phyloP scores from a whole-genome alignment of 1,139 yeast genomes.

The Candida smagusa region DNA sequence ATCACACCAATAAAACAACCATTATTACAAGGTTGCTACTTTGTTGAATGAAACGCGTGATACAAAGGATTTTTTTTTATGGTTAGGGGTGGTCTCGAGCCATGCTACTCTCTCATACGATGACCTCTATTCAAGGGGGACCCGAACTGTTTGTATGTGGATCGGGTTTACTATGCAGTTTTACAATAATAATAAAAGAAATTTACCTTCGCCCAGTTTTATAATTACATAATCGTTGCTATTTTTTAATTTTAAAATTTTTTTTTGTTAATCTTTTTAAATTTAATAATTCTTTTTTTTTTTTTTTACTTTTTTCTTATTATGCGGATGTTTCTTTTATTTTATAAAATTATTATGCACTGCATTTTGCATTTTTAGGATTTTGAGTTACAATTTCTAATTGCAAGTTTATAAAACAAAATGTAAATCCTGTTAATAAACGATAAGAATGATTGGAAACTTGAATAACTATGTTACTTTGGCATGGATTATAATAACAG shows the following conservation, averaged over 20 bases:
- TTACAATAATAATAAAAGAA: too few species aligned
- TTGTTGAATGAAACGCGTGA: too few species aligned
- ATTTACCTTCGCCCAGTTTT: too few species aligned
- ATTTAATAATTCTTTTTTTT: background rate
- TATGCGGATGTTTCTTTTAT: background rate
- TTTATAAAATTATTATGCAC: background rate
- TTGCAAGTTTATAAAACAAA: constrained; percentile 3
- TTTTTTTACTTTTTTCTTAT: background rate
- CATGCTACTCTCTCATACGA: too few species aligned
- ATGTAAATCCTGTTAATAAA: constrained; percentile 1
- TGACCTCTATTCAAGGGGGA: too few species aligned
- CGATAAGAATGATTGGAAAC: background rate
- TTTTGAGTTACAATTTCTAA: constrained; percentile 2
- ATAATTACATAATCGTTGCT: background rate
- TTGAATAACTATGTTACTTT: constrained; percentile 7
- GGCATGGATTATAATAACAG: constrained; percentile 12
- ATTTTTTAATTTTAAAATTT: background rate
- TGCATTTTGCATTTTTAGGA: background rate
- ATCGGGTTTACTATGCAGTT: too few species aligned
- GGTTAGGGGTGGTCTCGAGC: too few species aligned
- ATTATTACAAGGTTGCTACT: too few species aligned
- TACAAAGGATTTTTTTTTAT: too few species aligned
- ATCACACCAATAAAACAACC: too few species aligned
- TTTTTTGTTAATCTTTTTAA: background rate
- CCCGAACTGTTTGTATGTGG: too few species aligned